Base-by-base conservation (phyloP, 1,139 yeast genomes). In the Suhomyces taliae region DNA sequence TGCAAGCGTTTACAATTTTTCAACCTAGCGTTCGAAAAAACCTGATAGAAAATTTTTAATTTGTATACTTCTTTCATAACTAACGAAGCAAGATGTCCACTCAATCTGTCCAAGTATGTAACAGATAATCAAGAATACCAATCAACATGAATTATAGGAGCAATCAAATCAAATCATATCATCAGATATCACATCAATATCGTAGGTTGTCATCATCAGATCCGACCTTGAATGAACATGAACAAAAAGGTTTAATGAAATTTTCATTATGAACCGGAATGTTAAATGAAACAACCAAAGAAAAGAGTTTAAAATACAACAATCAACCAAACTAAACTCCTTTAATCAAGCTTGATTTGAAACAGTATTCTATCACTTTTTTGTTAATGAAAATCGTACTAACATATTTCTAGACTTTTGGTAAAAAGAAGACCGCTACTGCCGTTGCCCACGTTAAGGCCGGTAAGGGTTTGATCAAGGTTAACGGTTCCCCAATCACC, bases 401-500 rank as follows among this genome's bases (percentile, higher is more conserved):
- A 70, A 71, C 78, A 70, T 48, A 42, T 46, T 39, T 54, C 46
- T 75, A 90, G 96, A 91, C 98, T 79, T 93, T 93, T 82, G 99
- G 99, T 82, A 93, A 93, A 85, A 93, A 93, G 93, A 93, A 89
- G 86, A 88, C 97, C 75, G 99, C 99, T 72, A 93, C 99, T 71
- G 99, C 99, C 74, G 99, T 93, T 74, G 99, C 99, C 79, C 96
- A 90, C 81, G 97, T 93, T 70, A 91, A 90, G 84, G 93, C 95
- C 81, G 98, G 99, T 80, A 89, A 88, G 82, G 98, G 99, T 81
- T 88, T 93, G 77, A 87, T 93, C 82, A 93, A 93, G 85, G 95
- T 93, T 68, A 93, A 93, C 85, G 99, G 99, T 79, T 80, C 95
- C 66, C 99, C 99, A 83, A 90, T 93, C 86, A 87, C 97, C 76